Conservation (phyloP, 2,329 filamentous ascomycete species). For the Trichoderma sp. region DNA sequence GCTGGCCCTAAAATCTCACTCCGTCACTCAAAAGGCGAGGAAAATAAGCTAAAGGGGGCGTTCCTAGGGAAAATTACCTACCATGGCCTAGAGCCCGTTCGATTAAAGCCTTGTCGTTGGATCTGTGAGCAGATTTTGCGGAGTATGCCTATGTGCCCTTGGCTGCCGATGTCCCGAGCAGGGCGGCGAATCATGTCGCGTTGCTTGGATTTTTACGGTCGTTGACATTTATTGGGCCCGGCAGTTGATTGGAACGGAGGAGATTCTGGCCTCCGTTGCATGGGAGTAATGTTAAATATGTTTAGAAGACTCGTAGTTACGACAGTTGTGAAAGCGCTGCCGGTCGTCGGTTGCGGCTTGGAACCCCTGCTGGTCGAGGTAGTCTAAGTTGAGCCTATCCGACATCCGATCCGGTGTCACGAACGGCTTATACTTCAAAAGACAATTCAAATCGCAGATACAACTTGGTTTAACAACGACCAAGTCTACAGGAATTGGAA, state of each 20-base stretch:
- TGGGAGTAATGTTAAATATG: background rate
- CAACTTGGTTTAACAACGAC: background rate
- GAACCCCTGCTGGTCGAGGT: background rate
- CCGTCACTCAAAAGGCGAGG: background rate
- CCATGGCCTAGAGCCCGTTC: background rate
- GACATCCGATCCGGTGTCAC: background rate
- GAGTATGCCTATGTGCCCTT: background rate
- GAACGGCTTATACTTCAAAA: background rate
- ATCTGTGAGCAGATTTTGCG: background rate
- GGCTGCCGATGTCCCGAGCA: background rate
- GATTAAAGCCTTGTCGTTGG: background rate
- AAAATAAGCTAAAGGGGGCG: background rate
- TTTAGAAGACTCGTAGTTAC: background rate
- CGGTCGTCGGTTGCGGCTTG: background rate
- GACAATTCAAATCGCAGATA: background rate
- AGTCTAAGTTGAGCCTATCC: background rate
- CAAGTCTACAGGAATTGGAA: background rate
- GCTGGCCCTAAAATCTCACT: slow-evolving; percentile 12
- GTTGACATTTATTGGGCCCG: no score
- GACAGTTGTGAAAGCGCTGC: background rate
- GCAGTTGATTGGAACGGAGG: background rate
- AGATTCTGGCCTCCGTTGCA: background rate
- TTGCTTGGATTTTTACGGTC: background rate
- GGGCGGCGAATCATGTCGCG: background rate
- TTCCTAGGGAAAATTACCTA: background rate